Percentiles rank a stretch among this genome's conserved stretches.
These are phyloP conservation scores for Cryptococcus sp. DNA, from an alignment of 1,284 basidiomycete genomes.

Conservation along the genomic window DNA sequence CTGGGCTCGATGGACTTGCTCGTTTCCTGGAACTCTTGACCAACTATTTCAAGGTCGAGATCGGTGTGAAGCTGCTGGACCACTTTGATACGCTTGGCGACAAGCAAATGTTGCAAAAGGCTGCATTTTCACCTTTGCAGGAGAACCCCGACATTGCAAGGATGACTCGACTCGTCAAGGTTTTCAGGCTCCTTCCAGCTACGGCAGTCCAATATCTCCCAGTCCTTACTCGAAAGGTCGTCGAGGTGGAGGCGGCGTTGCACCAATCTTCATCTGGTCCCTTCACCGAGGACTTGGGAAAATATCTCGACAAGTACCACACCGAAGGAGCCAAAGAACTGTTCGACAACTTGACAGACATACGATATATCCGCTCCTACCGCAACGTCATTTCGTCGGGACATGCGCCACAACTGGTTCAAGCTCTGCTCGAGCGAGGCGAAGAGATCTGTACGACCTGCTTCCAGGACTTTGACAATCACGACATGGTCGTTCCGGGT, in stretches of 20 bases:
- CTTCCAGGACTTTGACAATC: slow-evolving; percentile 54
- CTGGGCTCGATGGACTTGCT: slow-evolving; percentile 90
- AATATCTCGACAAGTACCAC: slow-evolving; percentile 87
- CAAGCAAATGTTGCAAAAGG: slow-evolving; percentile 70
- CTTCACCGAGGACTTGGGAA: slow-evolving; percentile 88
- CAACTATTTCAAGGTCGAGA: slow-evolving; percentile 99
- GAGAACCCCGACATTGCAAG: slow-evolving; percentile 91
- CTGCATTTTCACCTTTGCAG: slow-evolving; percentile 69
- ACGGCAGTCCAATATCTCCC: slow-evolving; percentile 90
- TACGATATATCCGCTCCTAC: slow-evolving; percentile 70
- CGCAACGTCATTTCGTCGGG: slow-evolving; percentile 72
- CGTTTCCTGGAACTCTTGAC: slow-evolving; percentile 91
- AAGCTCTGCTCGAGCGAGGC: slow-evolving; percentile 64
- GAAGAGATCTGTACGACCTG: slow-evolving; percentile 58
- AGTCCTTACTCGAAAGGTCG: slow-evolving; percentile 76
- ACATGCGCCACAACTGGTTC: slow-evolving; percentile 68
- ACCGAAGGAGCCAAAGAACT: slow-evolving; percentile 79
- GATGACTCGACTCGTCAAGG: slow-evolving; percentile 88
- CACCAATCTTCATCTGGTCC: slow-evolving; percentile 85
- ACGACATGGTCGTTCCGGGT: slow-evolving; percentile 58
- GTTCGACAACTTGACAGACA: slow-evolving; percentile 67
- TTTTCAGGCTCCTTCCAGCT: slow-evolving; percentile 91
- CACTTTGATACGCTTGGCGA: slow-evolving; percentile 84
- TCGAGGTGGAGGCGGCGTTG: slow-evolving; percentile 88
- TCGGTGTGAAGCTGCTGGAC: slow-evolving; percentile 93